phyloP scores from a whole-genome alignment of 73 alveolate genomes.

The Tetrahymena thermophila region DNA sequence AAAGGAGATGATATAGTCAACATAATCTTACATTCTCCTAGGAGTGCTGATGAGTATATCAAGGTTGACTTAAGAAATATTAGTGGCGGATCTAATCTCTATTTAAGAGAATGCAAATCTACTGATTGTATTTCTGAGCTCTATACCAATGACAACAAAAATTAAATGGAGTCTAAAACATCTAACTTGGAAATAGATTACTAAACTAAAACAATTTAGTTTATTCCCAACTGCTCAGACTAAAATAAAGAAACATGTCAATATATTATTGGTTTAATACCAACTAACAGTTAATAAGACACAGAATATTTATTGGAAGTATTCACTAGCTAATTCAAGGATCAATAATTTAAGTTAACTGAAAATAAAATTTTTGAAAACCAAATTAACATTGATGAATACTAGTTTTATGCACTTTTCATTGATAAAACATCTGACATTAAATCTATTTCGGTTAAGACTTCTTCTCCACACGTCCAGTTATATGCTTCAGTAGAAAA shows the following conservation, averaged over 20 bases:
- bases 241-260: neutral
- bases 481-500: neutral
- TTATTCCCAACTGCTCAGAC: neutral
- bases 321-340: neutral
- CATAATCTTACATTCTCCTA: neutral
- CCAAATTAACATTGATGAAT: neutral
- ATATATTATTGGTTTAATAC: neutral
- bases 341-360: neutral
- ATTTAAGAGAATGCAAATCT: neutral
- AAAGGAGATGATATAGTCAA: neutral
- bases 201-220: neutral
- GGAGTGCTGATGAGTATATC: neutral
- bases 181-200: neutral
- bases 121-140: neutral
- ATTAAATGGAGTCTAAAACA: neutral
- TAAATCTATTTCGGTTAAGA: neutral
- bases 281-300: neutral
- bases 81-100: neutral
- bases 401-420: neutral
- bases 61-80: neutral
- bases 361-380: neutral
- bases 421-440: neutral
- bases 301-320: neutral
- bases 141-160: neutral
- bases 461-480: neutral